Evolutionary conservation across 225 moss, liverwort and hornwort species (phyloP).

Genomic region (Neckera pumila): DNA sequence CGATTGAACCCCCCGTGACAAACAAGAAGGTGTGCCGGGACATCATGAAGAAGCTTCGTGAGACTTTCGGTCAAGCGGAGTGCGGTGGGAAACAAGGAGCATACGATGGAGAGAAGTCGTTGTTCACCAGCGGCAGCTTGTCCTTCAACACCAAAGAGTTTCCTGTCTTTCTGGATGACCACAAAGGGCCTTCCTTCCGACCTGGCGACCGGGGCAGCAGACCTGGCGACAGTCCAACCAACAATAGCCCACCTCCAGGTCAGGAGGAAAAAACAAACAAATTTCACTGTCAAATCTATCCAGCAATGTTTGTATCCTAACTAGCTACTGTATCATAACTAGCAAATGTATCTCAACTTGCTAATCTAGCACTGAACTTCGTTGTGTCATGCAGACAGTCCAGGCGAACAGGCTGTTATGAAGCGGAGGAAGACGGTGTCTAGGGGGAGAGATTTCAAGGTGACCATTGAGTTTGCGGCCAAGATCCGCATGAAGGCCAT

Average conservation of each 20-base stretch:
- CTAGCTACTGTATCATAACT: neutral
- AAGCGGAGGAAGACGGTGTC: constrained; percentile 39
- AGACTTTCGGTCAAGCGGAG: constrained; percentile 51
- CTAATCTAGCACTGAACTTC: neutral
- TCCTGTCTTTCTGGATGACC: constrained; percentile 66
- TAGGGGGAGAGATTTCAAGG: constrained; percentile 61
- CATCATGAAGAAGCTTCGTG: constrained; percentile 68
- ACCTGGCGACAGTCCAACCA: constrained; percentile 30
- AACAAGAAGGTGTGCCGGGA: constrained; percentile 67
- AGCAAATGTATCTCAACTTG: neutral
- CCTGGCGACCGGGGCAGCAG: constrained; percentile 28
- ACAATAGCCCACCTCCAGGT: constrained; percentile 21
- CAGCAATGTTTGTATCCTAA: neutral
- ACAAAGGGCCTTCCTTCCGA: constrained; percentile 38
- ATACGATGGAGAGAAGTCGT: constrained; percentile 82
- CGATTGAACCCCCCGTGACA: constrained; percentile 49
- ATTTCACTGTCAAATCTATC: neutral
- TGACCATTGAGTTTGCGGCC: constrained; percentile 57
- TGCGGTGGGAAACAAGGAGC: constrained; percentile 65
- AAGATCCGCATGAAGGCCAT: constrained; percentile 75
- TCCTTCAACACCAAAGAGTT: constrained; percentile 51
- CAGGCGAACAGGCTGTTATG: constrained; percentile 15
- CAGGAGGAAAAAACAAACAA: neutral
- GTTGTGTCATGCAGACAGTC: constrained; percentile 3
- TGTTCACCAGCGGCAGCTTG: constrained; percentile 75